Percentiles rank a stretch among this genome's conserved stretches.
Evolutionary conservation across 176 grass and related monocot genomes (phyloP).

Genomic region (Carex parvula): DNA sequence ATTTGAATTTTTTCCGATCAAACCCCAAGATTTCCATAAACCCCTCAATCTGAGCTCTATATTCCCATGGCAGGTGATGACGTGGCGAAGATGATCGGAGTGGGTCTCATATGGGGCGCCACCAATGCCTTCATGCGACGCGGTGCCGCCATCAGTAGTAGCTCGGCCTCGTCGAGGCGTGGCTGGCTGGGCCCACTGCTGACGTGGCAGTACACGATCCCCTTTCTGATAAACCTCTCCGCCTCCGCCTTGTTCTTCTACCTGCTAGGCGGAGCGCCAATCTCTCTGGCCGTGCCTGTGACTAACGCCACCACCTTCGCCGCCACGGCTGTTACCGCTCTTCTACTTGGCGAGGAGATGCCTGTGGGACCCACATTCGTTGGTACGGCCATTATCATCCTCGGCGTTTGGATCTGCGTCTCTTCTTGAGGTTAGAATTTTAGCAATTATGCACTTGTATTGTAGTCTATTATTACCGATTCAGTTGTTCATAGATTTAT

Average conservation of each 20-base stretch:
- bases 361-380: slow-evolving; percentile 31
- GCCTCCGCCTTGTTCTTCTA: slow-evolving; percentile 82
- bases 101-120: slow-evolving; percentile 71
- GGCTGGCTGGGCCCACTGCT: slow-evolving; percentile 56
- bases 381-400: slow-evolving; percentile 68
- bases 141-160: background rate
- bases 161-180: background rate
- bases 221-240: slow-evolving; percentile 64
- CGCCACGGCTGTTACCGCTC: slow-evolving; percentile 52
- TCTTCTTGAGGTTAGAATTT: slow-evolving; percentile 27
- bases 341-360: slow-evolving; percentile 56
- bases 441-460: background rate
- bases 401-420: slow-evolving; percentile 81
- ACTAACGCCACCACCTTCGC: slow-evolving; percentile 91
- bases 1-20: background rate
- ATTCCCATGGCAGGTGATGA: slow-evolving; percentile 26
- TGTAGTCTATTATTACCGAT: background rate
- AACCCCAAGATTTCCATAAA: background rate
- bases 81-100: slow-evolving; percentile 62
- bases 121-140: slow-evolving; percentile 85
- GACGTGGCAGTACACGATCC: slow-evolving; percentile 75
- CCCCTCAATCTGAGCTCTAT: background rate
- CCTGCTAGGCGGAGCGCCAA: slow-evolving; percentile 60
- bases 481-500: background rate
- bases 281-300: slow-evolving; percentile 83